phyloP scores from a whole-genome alignment of 176 grass and related monocot species.

The Zea mays region DNA sequence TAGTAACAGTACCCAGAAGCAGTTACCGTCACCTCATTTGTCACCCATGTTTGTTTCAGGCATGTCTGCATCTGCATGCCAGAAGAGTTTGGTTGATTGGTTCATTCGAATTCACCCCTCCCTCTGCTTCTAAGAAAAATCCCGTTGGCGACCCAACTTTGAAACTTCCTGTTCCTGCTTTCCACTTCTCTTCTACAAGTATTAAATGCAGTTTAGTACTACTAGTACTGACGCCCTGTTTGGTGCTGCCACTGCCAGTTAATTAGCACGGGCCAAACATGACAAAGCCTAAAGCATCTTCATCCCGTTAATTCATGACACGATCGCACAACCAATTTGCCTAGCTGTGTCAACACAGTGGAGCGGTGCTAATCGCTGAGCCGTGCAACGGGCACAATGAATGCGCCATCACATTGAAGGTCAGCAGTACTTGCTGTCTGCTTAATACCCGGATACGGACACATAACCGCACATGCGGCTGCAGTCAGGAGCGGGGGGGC shows the following conservation, averaged over 20 bases:
- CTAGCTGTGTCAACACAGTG: background rate
- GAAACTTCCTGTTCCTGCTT: background rate
- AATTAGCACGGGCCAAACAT: background rate
- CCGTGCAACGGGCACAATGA: background rate
- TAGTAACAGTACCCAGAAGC: constrained; percentile 4
- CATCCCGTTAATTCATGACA: background rate
- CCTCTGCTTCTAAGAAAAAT: background rate
- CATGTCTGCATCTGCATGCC: background rate
- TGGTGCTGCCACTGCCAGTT: background rate
- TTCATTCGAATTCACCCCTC: background rate
- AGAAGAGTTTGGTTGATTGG: background rate
- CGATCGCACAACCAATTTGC: background rate
- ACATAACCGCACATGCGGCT: constrained; percentile 33
- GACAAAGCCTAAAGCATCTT: background rate
- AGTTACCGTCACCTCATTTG: constrained; percentile 23
- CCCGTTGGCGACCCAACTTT: background rate
- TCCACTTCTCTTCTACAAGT: background rate
- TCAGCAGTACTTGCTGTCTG: constrained; percentile 1
- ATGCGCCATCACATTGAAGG: constrained; percentile 27
- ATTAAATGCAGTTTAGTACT: background rate
- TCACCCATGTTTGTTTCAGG: background rate
- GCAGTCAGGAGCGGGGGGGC: background rate
- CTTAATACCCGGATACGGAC: constrained; percentile 47
- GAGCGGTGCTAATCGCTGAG: background rate
- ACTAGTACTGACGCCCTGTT: background rate